Percentiles rank a stretch among this genome's conserved stretches.
Evolutionary conservation across 345 rosid genomes (phyloP).

Genomic region (Clausena lansium): DNA sequence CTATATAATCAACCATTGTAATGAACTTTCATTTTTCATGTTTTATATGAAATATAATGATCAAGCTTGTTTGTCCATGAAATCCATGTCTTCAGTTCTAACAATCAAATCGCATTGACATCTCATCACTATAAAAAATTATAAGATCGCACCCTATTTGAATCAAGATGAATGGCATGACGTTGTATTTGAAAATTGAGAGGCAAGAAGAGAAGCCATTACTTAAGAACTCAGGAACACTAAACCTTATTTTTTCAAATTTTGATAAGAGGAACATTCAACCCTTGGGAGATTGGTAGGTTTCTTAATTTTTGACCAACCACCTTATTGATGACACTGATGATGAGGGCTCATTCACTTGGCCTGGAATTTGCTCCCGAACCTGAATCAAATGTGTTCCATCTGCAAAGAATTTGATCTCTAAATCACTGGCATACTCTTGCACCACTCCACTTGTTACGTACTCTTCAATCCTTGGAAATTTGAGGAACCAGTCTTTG

Average conservation of each 20-base stretch:
- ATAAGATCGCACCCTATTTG: too few relatives aligned
- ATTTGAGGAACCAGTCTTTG: slow-evolving; percentile 30
- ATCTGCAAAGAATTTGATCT: slow-evolving; percentile 12
- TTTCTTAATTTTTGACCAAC: not conserved
- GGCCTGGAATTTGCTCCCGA: slow-evolving; percentile 20
- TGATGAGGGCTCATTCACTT: slow-evolving; percentile 10
- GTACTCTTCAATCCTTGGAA: slow-evolving; percentile 32
- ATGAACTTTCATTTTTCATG: not conserved
- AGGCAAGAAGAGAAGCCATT: not conserved
- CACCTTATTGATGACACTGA: not conserved
- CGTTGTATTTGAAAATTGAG: too few relatives aligned
- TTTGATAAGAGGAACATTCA: too few relatives aligned
- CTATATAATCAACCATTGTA: not conserved
- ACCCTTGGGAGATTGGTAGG: not conserved
- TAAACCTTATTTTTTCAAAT: too few relatives aligned
- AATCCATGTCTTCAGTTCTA: too few relatives aligned
- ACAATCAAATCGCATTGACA: too few relatives aligned
- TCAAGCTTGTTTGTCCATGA: too few relatives aligned
- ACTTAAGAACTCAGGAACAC: not conserved
- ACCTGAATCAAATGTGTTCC: slow-evolving; percentile 22
- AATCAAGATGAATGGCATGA: too few relatives aligned
- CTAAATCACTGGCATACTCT: slow-evolving; percentile 11
- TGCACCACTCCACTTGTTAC: slow-evolving; percentile 13
- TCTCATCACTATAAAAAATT: too few relatives aligned
- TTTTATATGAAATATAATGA: not conserved